phyloP scores from a whole-genome alignment of 2,329 filamentous ascomycete genomes.

The Cucurbitaria berberidis region DNA sequence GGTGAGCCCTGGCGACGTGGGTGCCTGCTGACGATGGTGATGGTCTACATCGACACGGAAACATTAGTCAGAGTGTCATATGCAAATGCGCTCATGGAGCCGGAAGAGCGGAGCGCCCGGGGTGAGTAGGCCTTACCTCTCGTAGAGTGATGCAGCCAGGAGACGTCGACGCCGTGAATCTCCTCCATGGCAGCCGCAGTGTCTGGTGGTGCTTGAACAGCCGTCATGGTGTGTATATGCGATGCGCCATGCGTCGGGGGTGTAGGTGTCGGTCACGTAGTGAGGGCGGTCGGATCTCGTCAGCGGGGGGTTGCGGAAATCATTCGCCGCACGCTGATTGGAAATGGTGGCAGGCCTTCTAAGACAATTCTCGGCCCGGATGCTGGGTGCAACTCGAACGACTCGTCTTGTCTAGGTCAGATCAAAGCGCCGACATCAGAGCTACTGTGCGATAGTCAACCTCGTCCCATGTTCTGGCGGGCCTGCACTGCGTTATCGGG shows the following conservation, averaged over 20 bases:
- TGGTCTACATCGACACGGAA: slow-evolving; percentile 32
- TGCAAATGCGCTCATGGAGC: slow-evolving; percentile 18
- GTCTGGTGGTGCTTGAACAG: slow-evolving; percentile 25
- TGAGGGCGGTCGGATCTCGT: slow-evolving; percentile 25
- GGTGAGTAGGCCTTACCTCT: slow-evolving; percentile 68
- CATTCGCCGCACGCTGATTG: slow-evolving; percentile 34
- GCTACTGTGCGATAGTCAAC: slow-evolving; percentile 21
- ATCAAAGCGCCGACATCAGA: slow-evolving; percentile 10
- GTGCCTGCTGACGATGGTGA: slow-evolving; percentile 46
- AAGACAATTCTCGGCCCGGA: slow-evolving; percentile 9
- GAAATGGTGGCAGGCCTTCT: slow-evolving; percentile 17
- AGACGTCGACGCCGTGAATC: slow-evolving; percentile 82
- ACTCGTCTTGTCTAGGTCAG: slow-evolving; percentile 15
- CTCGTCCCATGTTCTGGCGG: slow-evolving; percentile 10
- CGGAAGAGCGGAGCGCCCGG: slow-evolving; percentile 28
- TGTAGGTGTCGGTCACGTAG: slow-evolving; percentile 11
- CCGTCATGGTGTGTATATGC: slow-evolving; percentile 31
- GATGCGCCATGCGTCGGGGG: slow-evolving; percentile 34
- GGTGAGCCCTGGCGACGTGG: slow-evolving; percentile 44
- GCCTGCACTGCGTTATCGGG: slow-evolving; percentile 13
- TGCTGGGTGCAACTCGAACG: slow-evolving; percentile 3
- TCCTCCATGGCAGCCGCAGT: slow-evolving; percentile 69
- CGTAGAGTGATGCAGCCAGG: slow-evolving; percentile 85
- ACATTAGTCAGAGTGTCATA: slow-evolving; percentile 27
- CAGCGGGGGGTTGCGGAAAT: slow-evolving; percentile 34